Conservation (phyloP, 805 yeast species). For the Schwanniomyces yamadae region DNA sequence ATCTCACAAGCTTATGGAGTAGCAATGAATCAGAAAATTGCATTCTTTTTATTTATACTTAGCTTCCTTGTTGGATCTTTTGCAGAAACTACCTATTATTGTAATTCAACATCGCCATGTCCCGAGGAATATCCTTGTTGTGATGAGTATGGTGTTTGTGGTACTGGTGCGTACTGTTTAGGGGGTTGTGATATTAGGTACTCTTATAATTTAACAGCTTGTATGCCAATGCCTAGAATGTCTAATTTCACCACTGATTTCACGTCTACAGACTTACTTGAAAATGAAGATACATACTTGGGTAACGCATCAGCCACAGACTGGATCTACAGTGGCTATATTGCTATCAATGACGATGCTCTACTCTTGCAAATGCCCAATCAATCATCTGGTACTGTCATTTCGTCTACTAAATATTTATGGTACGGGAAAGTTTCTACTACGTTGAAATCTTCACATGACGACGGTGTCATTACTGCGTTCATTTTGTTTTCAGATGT, state of each 20-base stretch:
- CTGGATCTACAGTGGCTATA: conserved; percentile 70
- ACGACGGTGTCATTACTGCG: conserved; percentile 80
- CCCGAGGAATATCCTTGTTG: conserved; percentile 87
- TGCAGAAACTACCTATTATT: conserved; percentile 32
- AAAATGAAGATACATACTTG: conserved; percentile 42
- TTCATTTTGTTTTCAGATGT: conserved; percentile 78
- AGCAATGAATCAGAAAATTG: too few relatives aligned
- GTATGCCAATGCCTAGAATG: conserved; percentile 87
- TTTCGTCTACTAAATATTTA: conserved; percentile 73
- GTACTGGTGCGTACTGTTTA: conserved; percentile 73
- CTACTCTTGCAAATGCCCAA: conserved; percentile 75
- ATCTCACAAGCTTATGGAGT: too few relatives aligned
- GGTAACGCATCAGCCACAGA: conserved; percentile 69
- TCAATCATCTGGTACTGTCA: conserved; percentile 69
- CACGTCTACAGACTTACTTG: conserved; percentile 23
- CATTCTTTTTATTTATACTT: too few relatives aligned
- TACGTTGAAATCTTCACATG: conserved; percentile 69
- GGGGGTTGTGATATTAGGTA: conserved; percentile 84
- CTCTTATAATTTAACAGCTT: conserved; percentile 64
- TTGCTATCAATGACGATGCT: conserved; percentile 49
- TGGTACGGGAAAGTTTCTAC: conserved; percentile 87
- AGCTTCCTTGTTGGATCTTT: too few relatives aligned
- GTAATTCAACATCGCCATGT: conserved; percentile 58
- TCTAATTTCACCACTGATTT: conserved; percentile 42
- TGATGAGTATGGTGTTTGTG: conserved; percentile 76